Evolutionary conservation across 768 basidiomycete species (phyloP), one percentile per base, ranked within the genome.

Genomic region (Mycena albidolilacea): DNA sequence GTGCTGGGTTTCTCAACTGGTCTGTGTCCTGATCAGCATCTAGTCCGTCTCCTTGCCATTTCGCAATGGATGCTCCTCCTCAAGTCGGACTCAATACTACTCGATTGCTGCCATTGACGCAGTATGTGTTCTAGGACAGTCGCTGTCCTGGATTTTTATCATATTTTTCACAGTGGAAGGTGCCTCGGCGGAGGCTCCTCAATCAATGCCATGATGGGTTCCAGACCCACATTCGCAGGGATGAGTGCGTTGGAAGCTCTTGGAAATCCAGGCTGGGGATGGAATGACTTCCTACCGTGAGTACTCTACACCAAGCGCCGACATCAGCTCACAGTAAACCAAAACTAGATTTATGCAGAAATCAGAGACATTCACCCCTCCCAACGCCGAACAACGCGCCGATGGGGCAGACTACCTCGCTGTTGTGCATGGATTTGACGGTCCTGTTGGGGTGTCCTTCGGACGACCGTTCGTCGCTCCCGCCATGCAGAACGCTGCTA

Each of bases 211-310:
- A 77, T 73, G 67, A 72, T 77, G 44, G 80, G 79, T 38, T 79
- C 80, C 17, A 61, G 75, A 54, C 75, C 75, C 2, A 76, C 75
- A 62, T 76, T 67, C 38, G 75, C 75, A 0, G 75, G 75, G 1
- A 76, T 73, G 75, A 73, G 35, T 17, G 71, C 71, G 5, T 14
- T 75, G 30, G 72, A 76, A 70, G 75, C 75, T 2, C 72, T 76
- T 1, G 75, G 75, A 14, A 75, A 70, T 46, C 76, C 78, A 8
- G 74, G 77, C 10, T 84, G 82, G 82, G 79, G 77, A 41, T 84
- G 82, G 82, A 77, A 80, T 35, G 76, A 76, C 23, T 78, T 83
- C 66, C 79, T 76, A 48, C 72, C 75, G 75, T 74, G 37, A 52
- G 75, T 60, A 12, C 41, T 55, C 9, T 10, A 7, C 50, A 0